Base-by-base conservation (phyloP, 768 basidiomycete genomes). In the Coprinellus micaceus region DNA sequence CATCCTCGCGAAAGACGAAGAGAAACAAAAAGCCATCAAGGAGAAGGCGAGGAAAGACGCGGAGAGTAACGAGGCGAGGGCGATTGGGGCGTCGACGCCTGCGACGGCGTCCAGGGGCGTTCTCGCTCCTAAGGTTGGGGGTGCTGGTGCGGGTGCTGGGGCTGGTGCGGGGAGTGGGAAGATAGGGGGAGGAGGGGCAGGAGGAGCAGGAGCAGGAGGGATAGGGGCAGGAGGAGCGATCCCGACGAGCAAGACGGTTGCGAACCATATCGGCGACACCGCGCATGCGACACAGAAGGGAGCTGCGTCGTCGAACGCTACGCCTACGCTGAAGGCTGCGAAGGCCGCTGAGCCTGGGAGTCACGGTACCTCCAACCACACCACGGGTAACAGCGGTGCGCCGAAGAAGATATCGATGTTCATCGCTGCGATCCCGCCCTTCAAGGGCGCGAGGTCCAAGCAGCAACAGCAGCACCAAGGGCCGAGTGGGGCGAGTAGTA, bases 351-450 rank as follows among this genome's bases (percentile, higher is more conserved):
- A n/a, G n/a, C n/a, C n/a, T n/a, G n/a, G n/a, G n/a, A n/a, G n/a
- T n/a, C n/a, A n/a, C n/a, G n/a, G n/a, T n/a, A n/a, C n/a, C n/a
- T n/a, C n/a, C n/a, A n/a, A n/a, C n/a, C n/a, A n/a, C n/a, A n/a
- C n/a, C n/a, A n/a, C n/a, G n/a, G n/a, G n/a, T n/a, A n/a, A n/a
- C n/a, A n/a, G n/a, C n/a, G n/a, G n/a, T n/a, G n/a, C n/a, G n/a
- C 59, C 60, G 5, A 77, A 78, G 65, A 83, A 84, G 58, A 81
- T 86, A 61, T 76, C 61, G 52, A 95, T 96, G 92, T 75, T 82
- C 65, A 95, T 98, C 57, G 90, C 91, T 63, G 64, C 86, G 29
- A 98, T 98, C 61, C 96, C 95, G 11, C 88, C 96, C 98, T 94
- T 80, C 88, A 85, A 66, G 88, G 92, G 54, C 71, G 59, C 48